These are phyloP conservation scores for Dorcoceras hygrometricum DNA, from an alignment of 257 asterid species.

Conservation along the genomic window DNA sequence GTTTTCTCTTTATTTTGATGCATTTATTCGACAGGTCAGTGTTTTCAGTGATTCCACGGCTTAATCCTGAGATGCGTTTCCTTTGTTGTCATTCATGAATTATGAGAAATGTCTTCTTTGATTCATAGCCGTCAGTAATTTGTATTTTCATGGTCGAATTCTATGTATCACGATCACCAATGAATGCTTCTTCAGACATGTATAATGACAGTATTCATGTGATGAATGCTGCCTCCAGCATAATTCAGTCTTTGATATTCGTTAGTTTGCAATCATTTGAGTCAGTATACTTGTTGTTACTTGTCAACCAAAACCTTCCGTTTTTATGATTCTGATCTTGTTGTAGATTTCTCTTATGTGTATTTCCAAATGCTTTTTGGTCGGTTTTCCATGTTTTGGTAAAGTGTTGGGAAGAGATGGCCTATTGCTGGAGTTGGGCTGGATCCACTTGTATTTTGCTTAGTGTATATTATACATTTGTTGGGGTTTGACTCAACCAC, in stretches of 20 bases:
- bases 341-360: background rate
- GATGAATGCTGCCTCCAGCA: background rate
- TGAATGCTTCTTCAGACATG: background rate
- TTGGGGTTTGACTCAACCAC: too few relatives aligned
- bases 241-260: background rate
- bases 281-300: background rate
- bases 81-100: background rate
- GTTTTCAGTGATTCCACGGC: background rate
- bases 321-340: background rate
- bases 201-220: background rate
- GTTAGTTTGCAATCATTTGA: background rate
- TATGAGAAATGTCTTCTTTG: too few relatives aligned
- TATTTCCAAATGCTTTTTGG: background rate
- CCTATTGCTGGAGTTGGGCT: background rate
- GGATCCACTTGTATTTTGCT: background rate
- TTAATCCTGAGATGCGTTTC: background rate
- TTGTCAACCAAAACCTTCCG: background rate
- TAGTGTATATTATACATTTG: too few relatives aligned
- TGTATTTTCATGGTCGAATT: too few relatives aligned
- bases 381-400: too few relatives aligned
- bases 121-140: too few relatives aligned
- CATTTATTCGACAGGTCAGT: too few relatives aligned
- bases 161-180: background rate
- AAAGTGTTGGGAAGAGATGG: background rate
- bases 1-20: too few relatives aligned